Evolutionary conservation across 2,329 filamentous ascomycete genomes (phyloP).

Genomic region (Aspergillus jensenii): DNA sequence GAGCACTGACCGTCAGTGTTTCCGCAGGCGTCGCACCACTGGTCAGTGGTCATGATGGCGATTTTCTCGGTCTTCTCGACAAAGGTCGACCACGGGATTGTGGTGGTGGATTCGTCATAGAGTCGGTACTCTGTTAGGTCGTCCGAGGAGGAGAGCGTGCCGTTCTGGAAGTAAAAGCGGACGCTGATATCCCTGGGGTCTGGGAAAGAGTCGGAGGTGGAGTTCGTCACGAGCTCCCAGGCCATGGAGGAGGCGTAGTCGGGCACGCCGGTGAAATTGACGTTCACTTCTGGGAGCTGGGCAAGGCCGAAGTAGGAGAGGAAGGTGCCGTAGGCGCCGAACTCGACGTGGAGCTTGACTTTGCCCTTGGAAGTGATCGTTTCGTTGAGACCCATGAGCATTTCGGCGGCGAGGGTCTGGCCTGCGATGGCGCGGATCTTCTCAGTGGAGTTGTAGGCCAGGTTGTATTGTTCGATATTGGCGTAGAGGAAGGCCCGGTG

Average conservation of each 20-base stretch:
- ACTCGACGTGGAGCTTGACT: conserved; percentile 53
- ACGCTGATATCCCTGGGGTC: conserved; percentile 53
- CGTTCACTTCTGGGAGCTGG: conserved; percentile 49
- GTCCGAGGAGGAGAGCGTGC: conserved; percentile 47
- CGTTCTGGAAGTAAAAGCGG: conserved; percentile 64
- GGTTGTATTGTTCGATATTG: conserved; percentile 75
- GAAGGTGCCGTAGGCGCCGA: conserved; percentile 63
- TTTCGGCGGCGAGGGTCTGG: conserved; percentile 65
- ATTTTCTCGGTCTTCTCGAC: conserved; percentile 62
- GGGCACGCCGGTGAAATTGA: conserved; percentile 72
- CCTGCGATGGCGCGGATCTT: conserved; percentile 53
- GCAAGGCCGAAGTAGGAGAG: conserved; percentile 62
- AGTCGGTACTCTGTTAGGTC: conserved; percentile 58
- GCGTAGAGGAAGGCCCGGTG: conserved; percentile 70
- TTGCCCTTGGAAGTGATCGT: conserved; percentile 40
- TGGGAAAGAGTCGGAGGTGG: conserved; percentile 42
- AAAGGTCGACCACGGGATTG: conserved; percentile 70
- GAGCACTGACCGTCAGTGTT: conserved; percentile 69
- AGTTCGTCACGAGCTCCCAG: conserved; percentile 69
- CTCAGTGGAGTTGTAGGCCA: conserved; percentile 70
- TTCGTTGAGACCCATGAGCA: conserved; percentile 49
- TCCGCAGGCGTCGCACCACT: conserved; percentile 76
- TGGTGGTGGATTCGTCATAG: conserved; percentile 56
- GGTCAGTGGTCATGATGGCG: conserved; percentile 60
- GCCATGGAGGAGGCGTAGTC: conserved; percentile 80